Base-by-base conservation (phyloP, 2,329 filamentous ascomycete species). In the Chrysoporthe deuterocubensis region DNA sequence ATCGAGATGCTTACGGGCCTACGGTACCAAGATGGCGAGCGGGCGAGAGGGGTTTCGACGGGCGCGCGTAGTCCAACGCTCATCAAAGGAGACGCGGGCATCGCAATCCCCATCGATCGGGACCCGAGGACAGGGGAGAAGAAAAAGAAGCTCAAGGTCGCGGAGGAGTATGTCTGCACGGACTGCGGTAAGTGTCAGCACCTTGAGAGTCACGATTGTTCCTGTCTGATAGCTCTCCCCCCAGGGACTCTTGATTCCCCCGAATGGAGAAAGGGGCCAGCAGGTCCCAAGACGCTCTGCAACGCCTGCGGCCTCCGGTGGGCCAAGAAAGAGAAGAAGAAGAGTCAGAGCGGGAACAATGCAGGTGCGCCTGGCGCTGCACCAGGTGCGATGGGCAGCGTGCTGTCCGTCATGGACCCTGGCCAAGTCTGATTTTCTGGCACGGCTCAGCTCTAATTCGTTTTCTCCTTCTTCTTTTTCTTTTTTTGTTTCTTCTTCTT, bases 251-350 rank as follows among this genome's bases (percentile, higher is more conserved):
- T 96, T 52, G 94, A 97, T 76, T 97, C 93, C 18, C 95, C 95
- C 0, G 95, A 98, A 82, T 98, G 95, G 95, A 87, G 95, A 70
- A 97, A 97, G 78, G 95, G 95, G 0, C 95, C 95, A 0, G 93
- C 88, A 71, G 95, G 95, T 2, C 94, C 94, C 1, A 97, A 98
- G 79, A 97, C 95, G 9, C 82, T 98, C 14, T 98, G 95, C 80
- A 98, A 98, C 81, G 95, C 95, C 8, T 98, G 95, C 76, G 95
- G 95, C 48, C 81, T 91, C 42, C 83, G 89, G 64, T 91, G 89
- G 89, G 89, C 89, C 18, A 89, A 92, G 87, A 94, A 92, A 76
- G 92, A 96, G 76, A 96, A 96, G 84, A 95, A 93, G 76, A 79
- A 76, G 65, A 76, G 73, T 66, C 72, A 73, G 32, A 40, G 63